Evolutionary conservation across 192 early-diverging fungal species (phyloP).

Genomic region (Backusella psychrophila): DNA sequence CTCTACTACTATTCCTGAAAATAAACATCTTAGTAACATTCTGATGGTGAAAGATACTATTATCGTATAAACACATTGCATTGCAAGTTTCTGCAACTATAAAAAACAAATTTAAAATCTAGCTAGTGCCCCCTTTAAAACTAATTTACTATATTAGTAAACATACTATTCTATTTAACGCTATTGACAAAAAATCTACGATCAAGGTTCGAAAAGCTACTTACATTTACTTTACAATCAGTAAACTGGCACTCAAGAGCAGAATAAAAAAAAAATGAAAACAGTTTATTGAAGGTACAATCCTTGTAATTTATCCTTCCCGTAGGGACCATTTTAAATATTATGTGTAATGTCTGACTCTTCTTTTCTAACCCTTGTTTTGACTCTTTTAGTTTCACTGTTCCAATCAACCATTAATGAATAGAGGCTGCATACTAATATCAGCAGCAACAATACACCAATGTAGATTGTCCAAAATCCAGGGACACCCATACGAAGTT

Average conservation of each 20-base stretch:
- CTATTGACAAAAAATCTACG: background rate
- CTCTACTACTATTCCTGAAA: background rate
- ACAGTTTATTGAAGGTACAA: background rate
- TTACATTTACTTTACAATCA: background rate
- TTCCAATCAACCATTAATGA: constrained; percentile 23
- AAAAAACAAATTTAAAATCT: background rate
- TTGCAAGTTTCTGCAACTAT: background rate
- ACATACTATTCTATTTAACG: background rate
- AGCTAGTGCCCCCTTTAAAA: background rate
- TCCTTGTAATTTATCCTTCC: background rate
- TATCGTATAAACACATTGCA: background rate
- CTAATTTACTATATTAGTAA: background rate
- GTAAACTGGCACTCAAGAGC: background rate
- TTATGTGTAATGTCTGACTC: background rate
- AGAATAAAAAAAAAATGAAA: background rate
- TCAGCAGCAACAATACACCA: constrained; percentile 29
- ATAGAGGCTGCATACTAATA: constrained; percentile 3
- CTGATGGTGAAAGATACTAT: background rate
- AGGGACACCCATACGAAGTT: constrained; percentile 45
- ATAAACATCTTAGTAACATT: background rate
- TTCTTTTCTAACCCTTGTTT: constrained; percentile 13
- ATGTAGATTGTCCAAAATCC: constrained; percentile 63
- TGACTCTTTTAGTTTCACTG: constrained; percentile 3
- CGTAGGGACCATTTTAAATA: background rate
- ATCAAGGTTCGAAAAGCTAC: background rate